Evolutionary conservation across 2,329 filamentous ascomycete species (phyloP), one percentile per base, ranked within the genome.

Genomic region (Sarocladium strictum): DNA sequence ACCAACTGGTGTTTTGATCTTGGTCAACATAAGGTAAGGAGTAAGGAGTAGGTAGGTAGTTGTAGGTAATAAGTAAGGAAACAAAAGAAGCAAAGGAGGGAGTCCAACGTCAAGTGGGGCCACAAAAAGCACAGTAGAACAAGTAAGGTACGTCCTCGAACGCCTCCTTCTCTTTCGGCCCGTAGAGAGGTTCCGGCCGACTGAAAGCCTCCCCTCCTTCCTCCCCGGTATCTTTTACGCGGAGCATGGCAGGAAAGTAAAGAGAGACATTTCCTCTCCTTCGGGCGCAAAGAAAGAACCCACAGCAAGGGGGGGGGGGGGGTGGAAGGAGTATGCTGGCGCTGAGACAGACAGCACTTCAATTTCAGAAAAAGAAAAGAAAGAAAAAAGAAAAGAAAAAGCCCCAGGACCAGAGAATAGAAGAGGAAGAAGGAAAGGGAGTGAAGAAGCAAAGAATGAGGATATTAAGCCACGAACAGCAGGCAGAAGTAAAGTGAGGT

Each of bases 401-500:
- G 15, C 9, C 35, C 6, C 14, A 38, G 35, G 23, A 43, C 15
- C 5, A 43, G 17, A 43, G 43, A 15, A 47, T 23, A 17, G 10
- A 47, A 47, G 3, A 24, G 24, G 24, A 11, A 24, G 7, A 27
- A 10, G 19, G 21, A 15, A 23, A 24, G 14, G 23, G 9, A 14
- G 23, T n/a, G 38, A 14, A 17, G 19, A 7, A 38, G n/a, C 12
- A 43, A 21, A 43, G n/a, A n/a, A n/a, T n/a, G n/a, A n/a, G n/a
- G n/a, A n/a, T n/a, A n/a, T n/a, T n/a, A n/a, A 24, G 11, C 40
- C 17, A 43, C 40, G 40, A 43, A 43, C 40, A 43, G 17, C 17
- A 23, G n/a, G n/a, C 43, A 47, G 43, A 47, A 47, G 43, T 47
- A 47, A 47, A 47, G 43, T 47, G 23, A 29, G n/a, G 12, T 47